Base-by-base conservation (phyloP, 2,329 filamentous ascomycete species). In the Berkeleyomyces basicola region DNA sequence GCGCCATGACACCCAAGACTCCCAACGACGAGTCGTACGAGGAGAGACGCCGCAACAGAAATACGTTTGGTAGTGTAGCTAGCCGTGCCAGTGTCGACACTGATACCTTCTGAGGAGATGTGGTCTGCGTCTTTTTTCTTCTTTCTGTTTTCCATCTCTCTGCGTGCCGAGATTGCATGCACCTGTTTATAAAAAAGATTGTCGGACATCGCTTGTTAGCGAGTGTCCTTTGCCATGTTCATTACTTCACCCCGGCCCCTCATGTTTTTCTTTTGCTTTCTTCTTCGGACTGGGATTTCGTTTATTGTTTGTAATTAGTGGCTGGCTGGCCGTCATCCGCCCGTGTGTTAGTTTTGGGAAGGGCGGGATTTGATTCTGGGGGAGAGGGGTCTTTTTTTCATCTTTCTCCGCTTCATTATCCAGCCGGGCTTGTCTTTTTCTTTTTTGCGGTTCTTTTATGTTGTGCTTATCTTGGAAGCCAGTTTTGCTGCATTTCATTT, bases 1-100 rank as follows among this genome's bases (percentile, higher is more conserved):
- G 81, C 66, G 80, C 81, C 16, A 84, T 84, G 81, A 83, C 81
- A 4, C 81, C 81, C 0, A 81, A 76, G 70, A 79, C 75, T 63
- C 74, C 74, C 0, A 73, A 77, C 57, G 76, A 78, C 49, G 78
- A 77, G 63, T 4, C 51, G 51, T 55, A 55, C 51, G 76, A 76
- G 36, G 78, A 79, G 65, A 74, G 77, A 66, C 74, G 79, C 67
- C 74, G 78, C 49, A 84, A 83, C 74, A 76, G 81, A 77, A 78
- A 81, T 69, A 81, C 79, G 55, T 81, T 82, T 69, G 79, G 79
- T 63, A 76, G 76, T 2, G 70, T 78, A 63, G 74, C 74, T 31
- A 79, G 77, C 66, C 61, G 61, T 23, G 37, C 47, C 3, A 64
- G 59, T 37, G 76, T 79, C 66, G 79, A 81, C 64, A 78, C 76